phyloP scores from a whole-genome alignment of 257 asterid genomes.

The Solanum piurae region DNA sequence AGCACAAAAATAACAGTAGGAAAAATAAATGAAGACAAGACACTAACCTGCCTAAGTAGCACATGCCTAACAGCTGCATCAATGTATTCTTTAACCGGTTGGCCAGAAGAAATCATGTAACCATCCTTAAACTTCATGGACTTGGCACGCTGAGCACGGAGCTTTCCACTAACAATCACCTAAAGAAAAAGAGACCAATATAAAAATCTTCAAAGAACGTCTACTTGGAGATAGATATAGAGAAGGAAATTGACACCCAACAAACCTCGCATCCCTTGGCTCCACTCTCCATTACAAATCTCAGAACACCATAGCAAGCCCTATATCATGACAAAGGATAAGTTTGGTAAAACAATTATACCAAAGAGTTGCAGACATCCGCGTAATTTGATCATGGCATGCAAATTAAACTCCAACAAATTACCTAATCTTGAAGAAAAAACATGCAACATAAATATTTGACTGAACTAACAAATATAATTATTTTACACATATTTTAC shows the following conservation, averaged over 20 bases:
- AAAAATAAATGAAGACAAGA: too few relatives aligned
- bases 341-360: background rate
- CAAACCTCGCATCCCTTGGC: slow-evolving; percentile 56
- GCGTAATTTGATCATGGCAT: background rate
- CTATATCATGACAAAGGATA: slow-evolving; percentile 3
- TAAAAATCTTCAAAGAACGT: background rate
- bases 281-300: slow-evolving; percentile 55
- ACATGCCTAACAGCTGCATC: slow-evolving; percentile 64
- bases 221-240: background rate
- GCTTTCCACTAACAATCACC: slow-evolving; percentile 62
- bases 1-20: background rate
- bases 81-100: slow-evolving; percentile 53
- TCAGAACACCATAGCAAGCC: slow-evolving; percentile 55
- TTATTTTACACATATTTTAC: background rate
- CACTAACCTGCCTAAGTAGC: slow-evolving; percentile 34
- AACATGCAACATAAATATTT: background rate
- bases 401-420: background rate
- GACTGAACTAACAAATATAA: background rate
- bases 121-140: slow-evolving; percentile 65
- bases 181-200: background rate
- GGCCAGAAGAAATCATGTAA: slow-evolving; percentile 65
- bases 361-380: background rate
- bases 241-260: background rate
- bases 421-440: background rate
- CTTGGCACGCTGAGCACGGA: slow-evolving; percentile 58